Base-by-base conservation (phyloP, 371 early-diverging fungal species). In the Circinella minor region DNA sequence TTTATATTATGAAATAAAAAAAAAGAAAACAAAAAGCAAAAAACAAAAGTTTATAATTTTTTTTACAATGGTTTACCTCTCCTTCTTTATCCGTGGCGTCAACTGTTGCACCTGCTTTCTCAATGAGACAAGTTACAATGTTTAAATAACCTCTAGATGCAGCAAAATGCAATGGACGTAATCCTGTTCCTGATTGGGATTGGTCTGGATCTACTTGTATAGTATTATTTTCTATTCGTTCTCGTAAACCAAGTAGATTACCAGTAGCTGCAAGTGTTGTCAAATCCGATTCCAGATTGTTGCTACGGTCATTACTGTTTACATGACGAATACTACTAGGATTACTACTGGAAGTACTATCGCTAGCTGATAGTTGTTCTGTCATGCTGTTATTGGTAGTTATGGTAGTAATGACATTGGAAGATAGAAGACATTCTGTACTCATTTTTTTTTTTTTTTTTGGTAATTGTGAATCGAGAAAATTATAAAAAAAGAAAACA, bases 101-200 rank as follows among this genome's bases (percentile, higher is more conserved):
- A 0, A 92, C 87, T 4, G 77, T 65, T 0, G 88, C 92, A 15
- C 87, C 86, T 9, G 83, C 87, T 13, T 81, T 74, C 34, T 89
- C 91, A 5, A 92, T 72, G 60, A 95, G 77, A 48, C 82, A 82
- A 27, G 79, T 77, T 5, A 90, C 90, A 20, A 90, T 81, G 13
- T 83, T 86, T 36, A 86, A 71, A 62, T 88, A 88, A 6, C 93
- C 92, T 37, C 89, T 79, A 15, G 90, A 80, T n/a, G 89, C 87
- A 46, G 93, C 93, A 55, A 84, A 83, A 71, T 91, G 92, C 49
- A 93, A 78, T n/a, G 89, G 84, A 34, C 86, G 84, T 69, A 91
- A 73, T 46, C 90, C 91, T 1, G 92, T 88, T 4, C 84, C 72
- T 9, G 86, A 79, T 43, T 76, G 74, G 51, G 74, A 75, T 47